Percentiles rank a stretch among this genome's conserved stretches.
Evolutionary conservation across 352 stramenopile species (phyloP).

Genomic region (Pythium diclinum): DNA sequence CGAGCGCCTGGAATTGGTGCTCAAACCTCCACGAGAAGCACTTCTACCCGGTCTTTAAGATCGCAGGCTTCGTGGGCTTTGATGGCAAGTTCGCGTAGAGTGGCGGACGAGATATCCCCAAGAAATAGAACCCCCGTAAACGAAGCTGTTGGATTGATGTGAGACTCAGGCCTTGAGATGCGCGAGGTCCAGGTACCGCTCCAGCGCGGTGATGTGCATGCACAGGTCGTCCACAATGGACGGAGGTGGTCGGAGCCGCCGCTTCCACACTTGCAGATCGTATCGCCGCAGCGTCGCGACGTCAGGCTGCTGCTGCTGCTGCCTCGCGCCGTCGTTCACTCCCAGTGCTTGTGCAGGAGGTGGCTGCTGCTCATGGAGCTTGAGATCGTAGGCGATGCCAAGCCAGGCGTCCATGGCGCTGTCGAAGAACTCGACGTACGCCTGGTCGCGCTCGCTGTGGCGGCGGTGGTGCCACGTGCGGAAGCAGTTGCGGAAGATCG

Average conservation of each 20-base stretch:
- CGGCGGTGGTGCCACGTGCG: conserved; percentile 31
- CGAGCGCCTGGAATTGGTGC: conserved; percentile 98
- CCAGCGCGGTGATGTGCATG: conserved; percentile 56
- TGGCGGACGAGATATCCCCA: not conserved
- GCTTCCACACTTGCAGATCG: conserved; percentile 68
- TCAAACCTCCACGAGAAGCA: conserved; percentile 91
- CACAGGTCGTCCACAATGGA: conserved; percentile 61
- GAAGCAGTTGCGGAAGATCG: conserved; percentile 49
- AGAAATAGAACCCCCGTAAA: not conserved
- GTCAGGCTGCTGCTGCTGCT: conserved; percentile 15
- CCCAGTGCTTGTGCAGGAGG: not conserved
- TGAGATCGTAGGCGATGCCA: conserved; percentile 49
- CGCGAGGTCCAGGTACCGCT: conserved; percentile 49
- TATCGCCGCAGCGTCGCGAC: conserved; percentile 42
- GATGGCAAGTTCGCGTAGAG: conserved; percentile 92
- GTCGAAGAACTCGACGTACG: conserved; percentile 61
- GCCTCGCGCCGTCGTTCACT: no score
- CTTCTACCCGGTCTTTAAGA: conserved; percentile 96
- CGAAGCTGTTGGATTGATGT: not conserved
- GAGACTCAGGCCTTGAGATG: conserved; percentile 43
- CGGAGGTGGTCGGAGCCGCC: conserved; percentile 43
- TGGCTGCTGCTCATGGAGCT: conserved; percentile 28
- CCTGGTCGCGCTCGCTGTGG: conserved; percentile 28
- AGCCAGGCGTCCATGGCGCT: conserved; percentile 58
- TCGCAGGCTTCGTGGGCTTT: conserved; percentile 95